Evolutionary conservation across 2,329 filamentous ascomycete genomes (phyloP), one percentile per base, ranked within the genome.

Genomic region (Cordyceps cateniannulata): DNA sequence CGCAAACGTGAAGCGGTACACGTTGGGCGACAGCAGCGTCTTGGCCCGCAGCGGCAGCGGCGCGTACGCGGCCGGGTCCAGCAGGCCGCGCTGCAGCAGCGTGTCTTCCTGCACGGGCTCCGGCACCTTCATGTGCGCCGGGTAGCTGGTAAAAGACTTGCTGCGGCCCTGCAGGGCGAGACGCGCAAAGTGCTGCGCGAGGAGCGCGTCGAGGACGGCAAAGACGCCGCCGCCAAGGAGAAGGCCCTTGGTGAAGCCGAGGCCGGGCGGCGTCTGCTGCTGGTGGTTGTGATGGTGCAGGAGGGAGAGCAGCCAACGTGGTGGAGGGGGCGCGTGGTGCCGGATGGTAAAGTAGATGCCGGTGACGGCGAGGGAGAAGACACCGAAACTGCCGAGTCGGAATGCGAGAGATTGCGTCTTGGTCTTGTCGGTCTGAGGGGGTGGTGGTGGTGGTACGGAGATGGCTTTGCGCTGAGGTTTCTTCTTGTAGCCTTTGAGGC

Each of bases 11-110:
- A 82, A 73, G 24, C 74, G 74, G 67, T 76, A 82, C 5, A 79
- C 76, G 51, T 76, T 73, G 5, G 77, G 76, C 1, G 77, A 71
- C 14, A 80, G 61, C 7, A 72, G 62, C 7, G 68, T 68, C 64
- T 79, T 79, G 32, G 69, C 66, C 5, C 67, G 64, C 1, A 85
- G 71, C 0, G 78, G 76, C 16, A 85, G 73, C 5, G 69, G 68
- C 58, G 79, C 76, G 66, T 78, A 84, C 18, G 72, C 71, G 24
- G 77, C 72, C 0, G 81, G 73, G 42, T 81, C 75, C n/a, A 85
- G 73, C 69, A 80, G 80, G 7, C 80, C 81, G 58, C 73, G 67
- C 59, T 71, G 65, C 60, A 72, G 67, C 27, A 79, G 73, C 3
- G 73, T 71, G 49, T 79, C 71, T 1, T 70, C 66, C 61, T 73